A percentile compares a stretch with the other conserved stretches of the same genome.
These are phyloP conservation scores for Lupinus albus DNA, from an alignment of 306 rosid species.

Conservation along the genomic window DNA sequence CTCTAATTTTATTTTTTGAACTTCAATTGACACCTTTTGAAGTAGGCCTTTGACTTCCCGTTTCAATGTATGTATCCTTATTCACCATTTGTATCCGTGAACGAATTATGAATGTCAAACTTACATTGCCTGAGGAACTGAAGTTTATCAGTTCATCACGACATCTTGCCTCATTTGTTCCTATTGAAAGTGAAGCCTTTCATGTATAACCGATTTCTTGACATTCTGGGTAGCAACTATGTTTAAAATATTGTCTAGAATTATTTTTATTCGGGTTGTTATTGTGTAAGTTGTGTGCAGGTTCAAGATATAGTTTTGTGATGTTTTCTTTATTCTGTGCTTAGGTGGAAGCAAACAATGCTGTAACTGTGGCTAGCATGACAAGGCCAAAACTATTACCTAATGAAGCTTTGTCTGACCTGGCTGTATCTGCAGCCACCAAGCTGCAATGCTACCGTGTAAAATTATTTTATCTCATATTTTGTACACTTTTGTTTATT, in stretches of 20 bases:
- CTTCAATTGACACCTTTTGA: slow-evolving; percentile 53
- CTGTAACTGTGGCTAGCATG: slow-evolving; percentile 89
- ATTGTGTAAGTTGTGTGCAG: slow-evolving; percentile 29
- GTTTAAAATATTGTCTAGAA: neutral
- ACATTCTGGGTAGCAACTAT: slow-evolving; percentile 3
- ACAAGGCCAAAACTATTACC: slow-evolving; percentile 78
- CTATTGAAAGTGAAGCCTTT: neutral
- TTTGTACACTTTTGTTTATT: neutral
- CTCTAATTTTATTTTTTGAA: slow-evolving; percentile 65
- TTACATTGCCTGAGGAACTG: slow-evolving; percentile 24
- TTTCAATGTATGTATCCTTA: no score
- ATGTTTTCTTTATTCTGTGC: slow-evolving; percentile 23
- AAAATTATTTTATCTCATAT: slow-evolving; percentile 26
- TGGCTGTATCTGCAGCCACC: slow-evolving; percentile 87
- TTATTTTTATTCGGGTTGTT: slow-evolving; percentile 3
- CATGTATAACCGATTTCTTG: neutral
- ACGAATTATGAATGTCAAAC: slow-evolving; percentile 29
- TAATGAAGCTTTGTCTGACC: slow-evolving; percentile 78
- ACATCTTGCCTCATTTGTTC: neutral
- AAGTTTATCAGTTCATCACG: slow-evolving; percentile 10
- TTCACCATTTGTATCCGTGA: neutral
- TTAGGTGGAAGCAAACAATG: slow-evolving; percentile 92
- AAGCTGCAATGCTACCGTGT: slow-evolving; percentile 89
- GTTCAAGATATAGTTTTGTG: slow-evolving; percentile 1
- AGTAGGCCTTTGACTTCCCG: slow-evolving; percentile 45